These are phyloP conservation scores for Aristolochia contorta DNA, from an alignment of 164 flowering plant genomes.

Conservation along the genomic window DNA sequence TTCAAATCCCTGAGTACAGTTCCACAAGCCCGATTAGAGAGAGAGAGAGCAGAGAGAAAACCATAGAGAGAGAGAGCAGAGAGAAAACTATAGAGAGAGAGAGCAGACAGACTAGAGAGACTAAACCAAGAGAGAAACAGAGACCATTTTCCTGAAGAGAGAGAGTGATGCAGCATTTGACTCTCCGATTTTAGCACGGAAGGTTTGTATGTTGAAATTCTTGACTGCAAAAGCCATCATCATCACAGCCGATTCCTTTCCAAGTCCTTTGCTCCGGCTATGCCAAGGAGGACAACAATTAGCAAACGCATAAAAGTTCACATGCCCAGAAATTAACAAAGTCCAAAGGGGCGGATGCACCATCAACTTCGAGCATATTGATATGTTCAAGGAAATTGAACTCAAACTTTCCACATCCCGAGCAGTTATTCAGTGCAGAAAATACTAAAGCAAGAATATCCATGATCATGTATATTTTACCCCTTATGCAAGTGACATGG, in stretches of 20 bases:
- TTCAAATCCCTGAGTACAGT: conserved; percentile 56
- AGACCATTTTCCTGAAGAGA: conserved; percentile 74
- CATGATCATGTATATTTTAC: too few relatives aligned
- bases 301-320: too few relatives aligned
- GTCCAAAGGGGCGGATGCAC: too few relatives aligned
- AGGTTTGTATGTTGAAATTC: conserved; percentile 42
- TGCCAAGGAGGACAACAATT: conserved; percentile 15
- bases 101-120: conserved; percentile 1
- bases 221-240: conserved; percentile 86
- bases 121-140: conserved; percentile 19
- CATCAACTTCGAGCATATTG: too few relatives aligned
- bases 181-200: conserved; percentile 81
- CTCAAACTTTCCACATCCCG: too few relatives aligned
- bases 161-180: conserved; percentile 59
- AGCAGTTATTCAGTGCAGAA: too few relatives aligned
- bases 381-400: too few relatives aligned
- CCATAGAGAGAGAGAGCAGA: conserved; percentile 6
- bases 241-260: conserved; percentile 74
- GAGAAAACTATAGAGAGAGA: not conserved
- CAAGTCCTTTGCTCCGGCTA: conserved; percentile 96
- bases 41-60: not conserved
- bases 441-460: too few relatives aligned
- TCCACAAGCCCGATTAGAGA: not conserved
- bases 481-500: too few relatives aligned
- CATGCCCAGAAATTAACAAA: too few relatives aligned